Conservation (phyloP, 2,329 filamentous ascomycete genomes). For the Pseudogymnoascus sp. region DNA sequence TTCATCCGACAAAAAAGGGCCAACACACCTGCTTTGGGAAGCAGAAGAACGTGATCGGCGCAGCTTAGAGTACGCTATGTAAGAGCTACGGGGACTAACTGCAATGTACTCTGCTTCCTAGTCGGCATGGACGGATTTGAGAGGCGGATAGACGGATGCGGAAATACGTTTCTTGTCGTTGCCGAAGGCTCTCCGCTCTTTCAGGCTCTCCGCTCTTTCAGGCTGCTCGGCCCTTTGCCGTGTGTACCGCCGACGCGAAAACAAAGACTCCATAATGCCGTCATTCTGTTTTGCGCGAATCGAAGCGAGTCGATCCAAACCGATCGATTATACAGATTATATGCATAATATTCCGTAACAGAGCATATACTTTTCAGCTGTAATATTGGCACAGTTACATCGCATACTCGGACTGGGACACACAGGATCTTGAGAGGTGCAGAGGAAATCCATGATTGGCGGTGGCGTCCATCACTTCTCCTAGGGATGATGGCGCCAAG, state of each 20-base stretch:
- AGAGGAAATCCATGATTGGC: neutral
- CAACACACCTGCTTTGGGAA: neutral
- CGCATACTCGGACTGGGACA: neutral
- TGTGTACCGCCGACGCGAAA: neutral
- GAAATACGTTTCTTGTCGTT: conserved; percentile 1
- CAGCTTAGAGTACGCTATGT: neutral
- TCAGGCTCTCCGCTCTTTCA: conserved; percentile 6
- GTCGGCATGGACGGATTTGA: neutral
- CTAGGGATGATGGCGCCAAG: neutral
- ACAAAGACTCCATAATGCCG: neutral
- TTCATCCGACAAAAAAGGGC: neutral
- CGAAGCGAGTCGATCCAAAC: neutral
- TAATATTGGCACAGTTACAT: neutral
- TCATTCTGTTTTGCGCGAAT: neutral
- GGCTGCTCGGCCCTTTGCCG: conserved; percentile 5
- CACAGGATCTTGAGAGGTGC: neutral
- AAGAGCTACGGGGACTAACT: conserved; percentile 2
- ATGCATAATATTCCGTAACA: neutral
- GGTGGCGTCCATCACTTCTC: neutral
- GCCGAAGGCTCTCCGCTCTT: conserved; percentile 1
- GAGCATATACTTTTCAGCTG: neutral
- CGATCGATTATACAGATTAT: neutral
- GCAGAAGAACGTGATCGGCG: neutral
- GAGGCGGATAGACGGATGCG: neutral
- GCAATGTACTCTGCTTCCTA: neutral